Evolutionary conservation across 2,329 filamentous ascomycete genomes (phyloP).

Genomic region (Talaromyces sp.): DNA sequence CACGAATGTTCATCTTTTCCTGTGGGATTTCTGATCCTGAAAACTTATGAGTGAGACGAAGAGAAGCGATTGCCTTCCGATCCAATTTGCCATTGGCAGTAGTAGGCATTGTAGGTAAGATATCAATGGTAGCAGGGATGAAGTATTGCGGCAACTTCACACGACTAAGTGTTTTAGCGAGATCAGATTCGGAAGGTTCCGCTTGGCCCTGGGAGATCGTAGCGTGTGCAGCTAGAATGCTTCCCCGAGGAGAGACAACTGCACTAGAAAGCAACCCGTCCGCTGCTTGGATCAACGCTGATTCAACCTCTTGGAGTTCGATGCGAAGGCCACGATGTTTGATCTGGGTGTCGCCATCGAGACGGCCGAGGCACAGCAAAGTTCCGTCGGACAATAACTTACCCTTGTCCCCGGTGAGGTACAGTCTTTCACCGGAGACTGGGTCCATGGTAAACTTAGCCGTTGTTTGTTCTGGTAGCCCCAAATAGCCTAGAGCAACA

Average conservation of each 20-base stretch:
- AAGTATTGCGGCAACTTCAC: conserved; percentile 32
- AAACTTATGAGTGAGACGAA: conserved; percentile 14
- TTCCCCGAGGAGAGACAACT: background rate
- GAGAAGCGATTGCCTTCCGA: conserved; percentile 10
- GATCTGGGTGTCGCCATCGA: conserved; percentile 25
- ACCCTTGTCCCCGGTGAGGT: conserved; percentile 16
- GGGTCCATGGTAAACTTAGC: conserved; percentile 11
- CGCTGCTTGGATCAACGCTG: background rate
- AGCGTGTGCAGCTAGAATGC: background rate
- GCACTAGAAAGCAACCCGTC: conserved; percentile 18
- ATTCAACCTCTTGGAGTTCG: conserved; percentile 43
- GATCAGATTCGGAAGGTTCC: background rate
- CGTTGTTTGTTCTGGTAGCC: conserved; percentile 10
- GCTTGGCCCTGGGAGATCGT: background rate
- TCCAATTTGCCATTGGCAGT: conserved; percentile 25
- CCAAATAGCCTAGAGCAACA: conserved; percentile 15
- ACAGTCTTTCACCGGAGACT: conserved; percentile 9
- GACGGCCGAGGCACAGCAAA: conserved; percentile 20
- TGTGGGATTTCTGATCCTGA: no score
- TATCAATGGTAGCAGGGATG: conserved; percentile 24
- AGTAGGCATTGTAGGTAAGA: conserved; percentile 20
- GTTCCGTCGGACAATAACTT: conserved; percentile 19
- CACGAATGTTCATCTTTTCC: conserved; percentile 4
- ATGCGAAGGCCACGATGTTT: conserved; percentile 32
- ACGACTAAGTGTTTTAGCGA: conserved; percentile 22